Conservation (phyloP, 345 rosid species). For the Dimocarpus longan region DNA sequence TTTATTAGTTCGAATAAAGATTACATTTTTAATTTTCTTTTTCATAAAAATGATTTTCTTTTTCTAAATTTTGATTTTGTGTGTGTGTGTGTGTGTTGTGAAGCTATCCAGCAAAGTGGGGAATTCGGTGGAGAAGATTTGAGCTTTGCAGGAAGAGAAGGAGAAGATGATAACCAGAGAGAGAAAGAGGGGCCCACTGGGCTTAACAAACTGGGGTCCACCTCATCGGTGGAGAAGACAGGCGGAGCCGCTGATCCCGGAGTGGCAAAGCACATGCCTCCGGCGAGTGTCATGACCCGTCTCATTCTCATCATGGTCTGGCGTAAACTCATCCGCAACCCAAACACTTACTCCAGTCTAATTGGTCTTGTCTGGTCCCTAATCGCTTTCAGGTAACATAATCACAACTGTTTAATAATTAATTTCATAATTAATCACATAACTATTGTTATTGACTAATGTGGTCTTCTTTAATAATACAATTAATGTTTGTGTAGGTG, state of each 20-base stretch:
- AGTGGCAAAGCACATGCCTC: slow-evolving; percentile 66
- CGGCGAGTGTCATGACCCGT: slow-evolving; percentile 93
- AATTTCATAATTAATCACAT: not conserved
- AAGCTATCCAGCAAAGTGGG: slow-evolving; percentile 48
- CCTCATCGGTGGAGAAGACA: slow-evolving; percentile 58
- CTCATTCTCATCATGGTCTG: slow-evolving; percentile 96
- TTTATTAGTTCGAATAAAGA: not conserved
- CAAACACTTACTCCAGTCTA: slow-evolving; percentile 95
- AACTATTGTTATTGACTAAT: not conserved
- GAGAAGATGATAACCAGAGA: slow-evolving; percentile 41
- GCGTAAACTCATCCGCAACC: slow-evolving; percentile 93
- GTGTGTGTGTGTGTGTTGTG: slow-evolving; percentile 9
- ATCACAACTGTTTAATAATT: not conserved
- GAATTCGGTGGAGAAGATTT: slow-evolving; percentile 56
- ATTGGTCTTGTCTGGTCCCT: slow-evolving; percentile 90
- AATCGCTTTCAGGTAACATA: slow-evolving; percentile 71
- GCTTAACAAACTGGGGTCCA: slow-evolving; percentile 58
- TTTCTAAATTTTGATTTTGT: slow-evolving; percentile 4
- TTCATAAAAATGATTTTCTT: not conserved
- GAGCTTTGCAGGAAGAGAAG: slow-evolving; percentile 57
- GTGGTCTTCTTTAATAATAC: not conserved
- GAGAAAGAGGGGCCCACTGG: slow-evolving; percentile 52
- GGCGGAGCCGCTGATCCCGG: slow-evolving; percentile 37
- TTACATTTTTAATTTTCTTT: not conserved
- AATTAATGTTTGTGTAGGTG: slow-evolving; percentile 55